Evolutionary conservation across 164 flowering plant species (phyloP), one percentile per base, ranked within the genome.

Genomic region (Chloranthus sessilifolius): DNA sequence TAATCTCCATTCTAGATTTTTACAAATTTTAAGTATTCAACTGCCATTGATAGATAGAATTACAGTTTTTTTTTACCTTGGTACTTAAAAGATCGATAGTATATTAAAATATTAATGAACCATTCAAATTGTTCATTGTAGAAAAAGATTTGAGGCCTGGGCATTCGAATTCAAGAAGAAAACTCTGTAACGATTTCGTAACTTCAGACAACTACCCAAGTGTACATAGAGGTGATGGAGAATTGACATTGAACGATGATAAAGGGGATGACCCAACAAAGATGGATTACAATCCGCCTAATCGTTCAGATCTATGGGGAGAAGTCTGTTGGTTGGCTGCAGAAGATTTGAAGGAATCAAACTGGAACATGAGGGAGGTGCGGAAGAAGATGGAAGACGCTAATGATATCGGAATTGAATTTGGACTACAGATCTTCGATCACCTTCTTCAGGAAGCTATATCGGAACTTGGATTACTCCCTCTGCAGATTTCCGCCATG

Each of bases 381-480:
- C 30, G 30, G 59, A 68, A 55, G 55, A 68, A 55, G 55, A 9
- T 40, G 19, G 65, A 74, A 51, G 79, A 78, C 7, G 25, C 54
- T 38, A 70, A 67, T 61, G 74, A 63, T n/a, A 60, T 76, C 23
- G 60, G 64, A 28, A 58, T 44, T 40, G 72, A 73, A 47, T 28
- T 76, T 28, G 76, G 56, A 16, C 48, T 59, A 12, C 55, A 62
- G 33, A 70, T 83, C 51, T 17, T 82, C n/a, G 77, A 77, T 47
- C 61, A 58, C 20, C 50, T 83, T 54, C 35, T 83, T 38, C 56
- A 56, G 8, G 90, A 83, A 38, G 28, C 75, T 9, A 59, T 78
- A 49, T 43, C 37, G n/a, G 69, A 72, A 57, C 47, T n/a, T n/a
- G n/a, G n/a, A n/a, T n/a, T n/a, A n/a, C n/a, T n/a, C n/a, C n/a